Base-by-base conservation (phyloP, 345 rosid species). In the Arabidopsis arenosa region DNA sequence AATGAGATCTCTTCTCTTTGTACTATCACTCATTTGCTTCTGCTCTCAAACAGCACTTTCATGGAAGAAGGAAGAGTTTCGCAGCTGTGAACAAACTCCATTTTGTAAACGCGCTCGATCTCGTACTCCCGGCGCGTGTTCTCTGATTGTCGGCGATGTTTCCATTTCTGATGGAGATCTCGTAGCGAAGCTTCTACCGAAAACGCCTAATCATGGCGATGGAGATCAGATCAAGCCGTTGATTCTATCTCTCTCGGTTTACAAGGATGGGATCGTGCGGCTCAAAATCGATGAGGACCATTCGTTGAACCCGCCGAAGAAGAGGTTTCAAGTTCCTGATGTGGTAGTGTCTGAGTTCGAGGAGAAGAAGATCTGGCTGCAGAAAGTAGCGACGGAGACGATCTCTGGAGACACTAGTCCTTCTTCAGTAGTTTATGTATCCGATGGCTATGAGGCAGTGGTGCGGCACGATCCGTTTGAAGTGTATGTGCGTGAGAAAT, bases 1-100 rank as follows among this genome's bases (percentile, higher is more conserved):
- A 53, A 88, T 82, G 87, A 79, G 64, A 80, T 54, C 75, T 72
- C 70, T 54, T 49, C 75, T 80, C 49, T 35, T 83, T 12, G 21
- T 81, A 37, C 43, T 89, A 67, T 58, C 85, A 51, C 81, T 86
- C 52, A 56, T 87, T 52, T 74, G 82, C 74, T 76, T 92, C 28
- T 9, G 35, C 75, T 79, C 80, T 10, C 87, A 82, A 60, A 55
- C 80, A 39, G 83, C 78, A 56, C 64, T 75, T 41, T 90, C 98
- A 18, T 96, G 97, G 98, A 96, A 96, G 79, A 89, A 85, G 61
- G 99, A 96, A 9, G 99, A 96, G 82, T 96, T 96, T 67, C 86
- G 99, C 12, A 86, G 78, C 88, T 96, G 99, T 68, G 73, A 93
- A 52, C 97, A 96, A 72, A 89, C 96, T 48, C 99, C 99, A 3